Percentiles rank a stretch among this genome's conserved stretches.
Evolutionary conservation across 305 asterid genomes (phyloP).

Genomic region (Fraxinus dipetala): DNA sequence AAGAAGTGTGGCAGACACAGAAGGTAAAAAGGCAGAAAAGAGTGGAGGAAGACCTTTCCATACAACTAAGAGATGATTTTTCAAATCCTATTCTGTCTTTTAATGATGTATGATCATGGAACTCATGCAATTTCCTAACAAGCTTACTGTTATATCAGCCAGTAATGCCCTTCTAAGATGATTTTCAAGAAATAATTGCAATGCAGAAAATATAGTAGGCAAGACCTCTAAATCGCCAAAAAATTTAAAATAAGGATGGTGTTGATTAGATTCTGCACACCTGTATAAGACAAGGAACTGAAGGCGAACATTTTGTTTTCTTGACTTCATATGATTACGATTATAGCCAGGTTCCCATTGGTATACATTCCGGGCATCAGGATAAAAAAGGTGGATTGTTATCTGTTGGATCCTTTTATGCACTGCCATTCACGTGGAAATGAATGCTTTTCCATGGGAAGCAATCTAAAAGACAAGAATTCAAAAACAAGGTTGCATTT

Average conservation of each 20-base stretch:
- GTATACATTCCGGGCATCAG: neutral
- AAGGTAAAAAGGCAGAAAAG: neutral
- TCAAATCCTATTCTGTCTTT: neutral
- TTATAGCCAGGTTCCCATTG: neutral
- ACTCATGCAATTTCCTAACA: neutral
- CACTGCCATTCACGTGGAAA: neutral
- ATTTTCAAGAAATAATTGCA: neutral
- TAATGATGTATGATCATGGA: neutral
- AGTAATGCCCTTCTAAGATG: neutral
- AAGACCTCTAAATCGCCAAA: neutral
- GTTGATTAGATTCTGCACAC: neutral
- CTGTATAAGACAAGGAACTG: neutral
- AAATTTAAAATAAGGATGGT: neutral
- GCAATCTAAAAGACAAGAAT: neutral
- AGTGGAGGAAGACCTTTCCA: slow-evolving; percentile 1
- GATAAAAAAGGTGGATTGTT: neutral
- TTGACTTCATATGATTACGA: neutral
- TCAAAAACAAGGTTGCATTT: neutral
- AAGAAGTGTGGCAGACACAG: neutral
- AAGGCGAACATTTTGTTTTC: neutral
- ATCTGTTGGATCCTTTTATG: neutral
- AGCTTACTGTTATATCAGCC: neutral
- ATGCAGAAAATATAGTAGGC: neutral
- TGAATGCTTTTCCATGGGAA: neutral
- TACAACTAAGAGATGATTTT: neutral